phyloP scores from a whole-genome alignment of 2,329 filamentous ascomycete genomes.

The Diplodia corticola region DNA sequence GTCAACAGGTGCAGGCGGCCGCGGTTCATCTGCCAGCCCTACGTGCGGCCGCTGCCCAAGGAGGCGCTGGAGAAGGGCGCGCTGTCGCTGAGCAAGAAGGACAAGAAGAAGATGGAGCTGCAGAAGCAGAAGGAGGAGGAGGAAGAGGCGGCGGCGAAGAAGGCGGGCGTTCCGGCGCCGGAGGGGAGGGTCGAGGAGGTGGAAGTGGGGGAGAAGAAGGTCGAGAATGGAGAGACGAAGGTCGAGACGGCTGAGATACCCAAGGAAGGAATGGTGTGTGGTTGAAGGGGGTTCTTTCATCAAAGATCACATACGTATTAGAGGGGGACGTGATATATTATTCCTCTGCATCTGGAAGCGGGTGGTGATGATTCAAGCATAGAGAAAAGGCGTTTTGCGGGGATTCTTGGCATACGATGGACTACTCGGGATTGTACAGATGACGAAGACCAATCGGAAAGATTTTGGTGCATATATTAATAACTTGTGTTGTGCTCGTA shows the following conservation, averaged over 20 bases:
- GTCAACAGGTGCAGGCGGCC: constrained; percentile 75
- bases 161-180: constrained; percentile 30
- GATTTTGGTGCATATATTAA: too few species aligned
- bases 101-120: constrained; percentile 41
- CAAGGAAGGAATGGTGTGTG: constrained; percentile 46
- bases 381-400: too few species aligned
- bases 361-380: too few species aligned
- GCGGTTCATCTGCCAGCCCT: constrained; percentile 88
- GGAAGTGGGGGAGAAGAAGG: constrained; percentile 20
- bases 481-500: too few species aligned
- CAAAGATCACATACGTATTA: neutral
- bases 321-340: neutral
- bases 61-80: constrained; percentile 84
- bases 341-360: neutral
- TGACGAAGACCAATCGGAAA: too few species aligned
- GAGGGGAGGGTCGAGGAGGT: constrained; percentile 33
- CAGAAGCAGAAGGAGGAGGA: constrained; percentile 49
- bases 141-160: constrained; percentile 35
- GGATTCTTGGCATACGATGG: too few species aligned
- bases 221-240: constrained; percentile 18
- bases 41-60: constrained; percentile 80
- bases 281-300: neutral
- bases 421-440: too few species aligned
- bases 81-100: constrained; percentile 71
- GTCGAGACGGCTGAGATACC: constrained; percentile 40